A percentile compares a stretch with the other conserved stretches of the same genome.
Evolutionary conservation across 2,329 filamentous ascomycete genomes (phyloP).

Genomic region (Botrytis tulipae): DNA sequence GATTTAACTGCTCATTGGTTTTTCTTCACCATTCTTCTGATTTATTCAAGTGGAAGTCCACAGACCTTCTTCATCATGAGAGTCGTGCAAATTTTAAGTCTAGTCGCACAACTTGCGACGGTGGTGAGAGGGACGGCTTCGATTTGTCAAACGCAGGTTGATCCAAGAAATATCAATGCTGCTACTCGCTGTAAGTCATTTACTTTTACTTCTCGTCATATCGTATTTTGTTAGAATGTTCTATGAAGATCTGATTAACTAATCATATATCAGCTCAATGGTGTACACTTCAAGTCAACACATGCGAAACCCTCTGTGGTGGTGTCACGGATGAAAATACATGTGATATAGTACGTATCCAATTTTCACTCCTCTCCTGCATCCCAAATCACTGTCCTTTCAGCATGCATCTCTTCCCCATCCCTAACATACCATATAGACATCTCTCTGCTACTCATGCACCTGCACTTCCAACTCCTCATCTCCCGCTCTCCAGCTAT

Average conservation of each 20-base stretch:
- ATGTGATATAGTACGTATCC: slow-evolving; percentile 54
- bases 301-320: slow-evolving; percentile 59
- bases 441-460: slow-evolving; percentile 54
- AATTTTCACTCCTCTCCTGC: neutral
- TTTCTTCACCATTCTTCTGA: neutral
- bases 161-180: neutral
- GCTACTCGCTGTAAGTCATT: neutral
- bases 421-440: slow-evolving; percentile 38
- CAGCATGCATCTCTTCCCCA: neutral
- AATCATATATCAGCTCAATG: slow-evolving; percentile 44
- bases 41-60: neutral
- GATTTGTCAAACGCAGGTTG: neutral
- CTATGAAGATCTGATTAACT: neutral
- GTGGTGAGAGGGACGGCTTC: neutral
- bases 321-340: slow-evolving; percentile 44
- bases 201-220: too few relatives aligned
- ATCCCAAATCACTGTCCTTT: neutral
- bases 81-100: neutral
- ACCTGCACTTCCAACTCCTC: slow-evolving; percentile 53
- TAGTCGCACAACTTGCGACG: neutral
- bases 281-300: slow-evolving; percentile 58
- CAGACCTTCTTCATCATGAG: neutral
- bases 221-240: too few relatives aligned
- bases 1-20: neutral
- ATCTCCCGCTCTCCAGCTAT: slow-evolving; percentile 53